Base-by-base conservation (phyloP, 192 early-diverging fungal species). In the Irineochytrium annulatum region DNA sequence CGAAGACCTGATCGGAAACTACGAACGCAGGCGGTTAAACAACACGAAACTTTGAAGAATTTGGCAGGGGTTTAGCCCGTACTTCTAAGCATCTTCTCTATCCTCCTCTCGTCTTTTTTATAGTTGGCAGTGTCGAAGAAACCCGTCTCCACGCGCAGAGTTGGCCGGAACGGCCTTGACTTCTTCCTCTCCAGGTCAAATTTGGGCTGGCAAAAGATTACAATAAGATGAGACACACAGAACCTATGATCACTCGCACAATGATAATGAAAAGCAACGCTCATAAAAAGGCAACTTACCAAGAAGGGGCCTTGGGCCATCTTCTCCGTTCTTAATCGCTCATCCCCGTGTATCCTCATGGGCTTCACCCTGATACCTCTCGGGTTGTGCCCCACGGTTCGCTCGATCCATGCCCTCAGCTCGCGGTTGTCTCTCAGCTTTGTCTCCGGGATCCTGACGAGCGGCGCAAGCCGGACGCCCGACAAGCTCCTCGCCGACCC, bases 221-320 rank as follows among this genome's bases (percentile, higher is more conserved):
- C n/a, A n/a, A n/a, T n/a, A n/a, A n/a, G n/a, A n/a, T n/a, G n/a
- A n/a, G n/a, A n/a, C n/a, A n/a, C n/a, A n/a, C n/a, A n/a, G n/a
- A n/a, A n/a, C n/a, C n/a, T n/a, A n/a, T n/a, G n/a, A n/a, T n/a
- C n/a, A n/a, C n/a, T n/a, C n/a, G n/a, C n/a, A n/a, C n/a, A n/a
- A n/a, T n/a, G n/a, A n/a, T n/a, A n/a, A n/a, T n/a, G n/a, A n/a
- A n/a, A n/a, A n/a, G n/a, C n/a, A 20, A 49, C 26, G 11, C 19
- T 69, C 2, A 20, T 60, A 59, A 19, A 28, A 30, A 48, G 37
- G 16, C 35, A 20, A 28, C 11, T 62, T 58, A 79, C 71, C 72
- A 73, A 45, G 55, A 79, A 79, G 13, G 77, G 77, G n/a, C 77
- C 77, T 56, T 79, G 77, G 3, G 54, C 61, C 13, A 19, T 43